Evolutionary conservation across 345 rosid species (phyloP).

Genomic region (Rhodamnia rubescens): DNA sequence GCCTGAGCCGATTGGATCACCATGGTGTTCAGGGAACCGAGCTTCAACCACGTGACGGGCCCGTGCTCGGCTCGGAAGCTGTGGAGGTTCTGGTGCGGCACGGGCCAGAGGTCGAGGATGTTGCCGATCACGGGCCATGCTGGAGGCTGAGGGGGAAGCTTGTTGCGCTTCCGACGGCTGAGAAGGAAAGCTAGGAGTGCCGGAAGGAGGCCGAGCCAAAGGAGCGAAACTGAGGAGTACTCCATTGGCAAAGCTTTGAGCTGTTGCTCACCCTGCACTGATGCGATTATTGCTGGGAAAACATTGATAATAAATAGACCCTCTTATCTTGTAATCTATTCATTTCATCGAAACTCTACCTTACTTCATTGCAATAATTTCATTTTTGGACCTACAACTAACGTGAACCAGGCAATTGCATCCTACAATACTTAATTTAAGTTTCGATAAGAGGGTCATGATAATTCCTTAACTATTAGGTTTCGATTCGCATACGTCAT

Average conservation of each 20-base stretch:
- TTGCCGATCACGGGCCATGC: neutral
- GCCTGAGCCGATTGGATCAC: conserved; percentile 11
- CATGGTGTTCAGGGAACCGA: conserved; percentile 9
- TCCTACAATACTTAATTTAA: neutral
- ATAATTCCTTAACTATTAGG: neutral
- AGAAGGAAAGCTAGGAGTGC: neutral
- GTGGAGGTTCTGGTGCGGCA: neutral
- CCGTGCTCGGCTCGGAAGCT: neutral
- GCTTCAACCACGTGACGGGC: conserved; percentile 8
- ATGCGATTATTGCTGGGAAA: neutral
- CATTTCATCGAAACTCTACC: neutral
- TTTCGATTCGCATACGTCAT: no score
- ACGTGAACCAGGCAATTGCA: neutral
- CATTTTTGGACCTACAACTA: neutral
- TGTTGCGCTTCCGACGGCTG: neutral
- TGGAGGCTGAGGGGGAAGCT: neutral
- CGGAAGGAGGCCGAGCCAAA: neutral
- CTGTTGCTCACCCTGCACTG: neutral
- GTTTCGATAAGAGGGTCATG: neutral
- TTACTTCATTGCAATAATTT: neutral
- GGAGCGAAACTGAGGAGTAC: neutral
- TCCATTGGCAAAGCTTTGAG: neutral
- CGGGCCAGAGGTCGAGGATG: neutral
- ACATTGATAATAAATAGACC: neutral
- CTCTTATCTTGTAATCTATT: neutral